Base-by-base conservation (phyloP, 495 filamentous ascomycete species). In the Penicillium crystallinum region DNA sequence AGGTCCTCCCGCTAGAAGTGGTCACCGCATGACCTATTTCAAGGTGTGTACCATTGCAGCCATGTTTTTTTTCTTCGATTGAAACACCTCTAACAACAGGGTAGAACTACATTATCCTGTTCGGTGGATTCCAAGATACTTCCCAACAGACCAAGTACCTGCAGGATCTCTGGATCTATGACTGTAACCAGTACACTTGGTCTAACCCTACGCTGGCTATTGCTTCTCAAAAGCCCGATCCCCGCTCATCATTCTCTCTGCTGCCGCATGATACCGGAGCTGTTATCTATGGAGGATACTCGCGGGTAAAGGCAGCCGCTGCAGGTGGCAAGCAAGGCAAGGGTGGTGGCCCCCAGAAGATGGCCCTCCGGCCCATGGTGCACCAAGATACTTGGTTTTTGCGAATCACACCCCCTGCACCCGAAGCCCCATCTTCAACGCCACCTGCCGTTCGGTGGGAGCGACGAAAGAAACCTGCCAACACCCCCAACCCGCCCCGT, bases 301-400 rank as follows among this genome's bases (percentile, higher is more conserved):
- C 90, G 0, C 80, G 93, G 44, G 86, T 95, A 41, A 98, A 97
- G 65, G 68, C 83, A 11, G 74, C 80, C 3, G 66, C 64, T 1
- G 57, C 64, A 5, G 69, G 67, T 25, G 65, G 66, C 12, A 87
- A 83, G 46, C 81, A 83, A 53, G 73, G 72, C n/a, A 86, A 84
- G 67, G 80, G 81, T 37, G 80, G 81, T 37, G 80, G 83, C 22
- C 73, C 76, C 5, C 80, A 83, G 50, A 80, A 81, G 42, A 85
- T 84, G 64, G 76, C 86, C n/a, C 69, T 95, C 46, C 90, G 87
- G 54, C 90, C 92, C 1, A 77, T 90, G 69, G 77, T 97, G 23
- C 90, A 98, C 63, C 87, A 95, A 64, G 93, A 98, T 65, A 91
- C 89, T 41, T 98, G 91, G 84, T 91, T 91, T 67, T 76, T 98